These are phyloP conservation scores for Oxyria digyna DNA, from an alignment of 148 eudicot genomes.

Conservation along the genomic window DNA sequence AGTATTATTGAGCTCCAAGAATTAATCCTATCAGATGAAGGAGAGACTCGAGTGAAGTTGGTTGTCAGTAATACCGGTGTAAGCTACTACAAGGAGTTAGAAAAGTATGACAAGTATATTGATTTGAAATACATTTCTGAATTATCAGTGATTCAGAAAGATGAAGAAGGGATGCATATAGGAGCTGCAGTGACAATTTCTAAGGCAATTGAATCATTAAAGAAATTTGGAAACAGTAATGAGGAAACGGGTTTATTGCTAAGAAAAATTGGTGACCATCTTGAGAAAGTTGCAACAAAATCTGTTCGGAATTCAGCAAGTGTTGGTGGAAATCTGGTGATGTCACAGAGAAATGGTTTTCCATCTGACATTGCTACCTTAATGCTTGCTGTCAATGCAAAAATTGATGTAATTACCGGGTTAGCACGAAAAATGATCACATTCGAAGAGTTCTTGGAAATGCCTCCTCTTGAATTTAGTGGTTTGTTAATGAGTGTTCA, in stretches of 20 bases:
- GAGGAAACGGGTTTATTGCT: conserved; percentile 19
- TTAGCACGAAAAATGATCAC: conserved; percentile 28
- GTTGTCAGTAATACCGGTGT: conserved; percentile 75
- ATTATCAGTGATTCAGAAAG: conserved; percentile 40
- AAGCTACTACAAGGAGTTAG: conserved; percentile 72
- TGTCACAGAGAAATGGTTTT: conserved; percentile 74
- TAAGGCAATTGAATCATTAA: conserved; percentile 41
- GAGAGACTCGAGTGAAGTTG: conserved; percentile 18
- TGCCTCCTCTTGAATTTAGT: conserved; percentile 47
- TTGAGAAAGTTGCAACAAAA: conserved; percentile 72
- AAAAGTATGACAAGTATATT: conserved; percentile 40
- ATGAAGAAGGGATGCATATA: conserved; percentile 36
- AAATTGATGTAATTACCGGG: conserved; percentile 32
- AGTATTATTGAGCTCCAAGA: conserved; percentile 50
- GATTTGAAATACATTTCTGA: conserved; percentile 65
- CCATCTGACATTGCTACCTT: conserved; percentile 86
- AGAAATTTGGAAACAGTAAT: conserved; percentile 18
- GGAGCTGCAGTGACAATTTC: conserved; percentile 85
- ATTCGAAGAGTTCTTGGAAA: conserved; percentile 53
- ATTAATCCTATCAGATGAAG: conserved; percentile 13
- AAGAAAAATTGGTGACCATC: conserved; percentile 49
- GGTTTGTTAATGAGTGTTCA: conserved; percentile 47
- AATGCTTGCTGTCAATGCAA: conserved; percentile 55
- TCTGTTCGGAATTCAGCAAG: conserved; percentile 75
- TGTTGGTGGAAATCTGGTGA: conserved; percentile 84